These are phyloP conservation scores for Monosporozyma siamensis DNA, from an alignment of 805 yeast species.

Conservation along the genomic window DNA sequence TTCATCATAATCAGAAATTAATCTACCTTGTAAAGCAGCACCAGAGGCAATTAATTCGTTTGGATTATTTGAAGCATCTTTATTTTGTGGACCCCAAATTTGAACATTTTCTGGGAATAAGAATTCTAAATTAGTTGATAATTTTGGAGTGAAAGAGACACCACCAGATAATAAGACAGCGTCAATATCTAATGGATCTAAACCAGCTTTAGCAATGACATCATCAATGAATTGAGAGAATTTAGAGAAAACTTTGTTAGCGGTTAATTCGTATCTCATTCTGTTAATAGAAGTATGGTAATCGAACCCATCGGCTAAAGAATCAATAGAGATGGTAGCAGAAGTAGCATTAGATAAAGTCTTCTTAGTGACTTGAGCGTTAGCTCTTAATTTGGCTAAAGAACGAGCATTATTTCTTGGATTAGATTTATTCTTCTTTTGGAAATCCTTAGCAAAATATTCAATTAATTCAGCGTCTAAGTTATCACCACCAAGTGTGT, in stretches of 20 bases:
- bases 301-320: slow-evolving; percentile 88
- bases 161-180: slow-evolving; percentile 94
- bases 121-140: slow-evolving; percentile 61
- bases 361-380: slow-evolving; percentile 76
- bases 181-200: slow-evolving; percentile 78
- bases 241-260: slow-evolving; percentile 65
- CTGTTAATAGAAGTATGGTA: slow-evolving; percentile 90
- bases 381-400: slow-evolving; percentile 77
- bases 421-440: slow-evolving; percentile 74
- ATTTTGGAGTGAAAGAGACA: slow-evolving; percentile 83
- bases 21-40: slow-evolving; percentile 91
- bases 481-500: slow-evolving; percentile 77
- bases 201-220: slow-evolving; percentile 69
- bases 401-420: slow-evolving; percentile 79
- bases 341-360: slow-evolving; percentile 84
- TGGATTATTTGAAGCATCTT: slow-evolving; percentile 75
- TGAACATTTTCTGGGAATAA: slow-evolving; percentile 68
- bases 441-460: slow-evolving; percentile 85
- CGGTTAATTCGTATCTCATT: slow-evolving; percentile 82
- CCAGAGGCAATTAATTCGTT: slow-evolving; percentile 87
- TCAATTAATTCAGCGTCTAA: slow-evolving; percentile 75
- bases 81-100: slow-evolving; percentile 67
- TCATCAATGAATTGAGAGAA: slow-evolving; percentile 69
- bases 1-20: slow-evolving; percentile 71
- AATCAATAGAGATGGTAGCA: slow-evolving; percentile 88